phyloP scores from a whole-genome alignment of 1,284 basidiomycete genomes.

The Sphagnurus paluster region DNA sequence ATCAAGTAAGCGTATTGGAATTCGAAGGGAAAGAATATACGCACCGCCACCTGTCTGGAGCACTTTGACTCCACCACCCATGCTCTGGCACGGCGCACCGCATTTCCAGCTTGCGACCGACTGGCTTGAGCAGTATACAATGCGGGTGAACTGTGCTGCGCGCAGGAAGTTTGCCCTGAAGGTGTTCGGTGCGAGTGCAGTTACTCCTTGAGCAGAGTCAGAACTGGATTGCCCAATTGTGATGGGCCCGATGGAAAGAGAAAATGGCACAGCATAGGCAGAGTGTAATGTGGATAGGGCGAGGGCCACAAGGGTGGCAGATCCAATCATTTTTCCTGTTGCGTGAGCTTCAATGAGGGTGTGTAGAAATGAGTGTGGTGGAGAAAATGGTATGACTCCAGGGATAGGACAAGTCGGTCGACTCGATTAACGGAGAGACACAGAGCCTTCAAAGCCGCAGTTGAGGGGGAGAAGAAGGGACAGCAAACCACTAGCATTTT shows the following conservation, averaged over 20 bases:
- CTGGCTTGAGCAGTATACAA: conserved; percentile 39
- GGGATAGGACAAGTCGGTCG: conserved; percentile 1
- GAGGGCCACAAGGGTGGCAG: too few species aligned
- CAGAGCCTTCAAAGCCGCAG: conserved; percentile 1
- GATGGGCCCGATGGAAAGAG: conserved; percentile 6
- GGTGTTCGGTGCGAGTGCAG: conserved; percentile 4
- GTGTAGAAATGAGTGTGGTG: neutral
- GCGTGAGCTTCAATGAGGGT: neutral
- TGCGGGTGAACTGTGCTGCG: conserved; percentile 39
- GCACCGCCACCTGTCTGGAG: conserved; percentile 37
- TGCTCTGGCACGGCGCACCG: conserved; percentile 34
- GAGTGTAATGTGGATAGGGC: too few species aligned
- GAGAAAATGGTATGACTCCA: neutral
- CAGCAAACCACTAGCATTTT: neutral
- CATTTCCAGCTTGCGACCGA: conserved; percentile 36
- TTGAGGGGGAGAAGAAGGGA: neutral
- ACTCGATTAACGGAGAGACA: conserved; percentile 5
- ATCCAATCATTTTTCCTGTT: too few species aligned
- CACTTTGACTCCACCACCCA: conserved; percentile 31
- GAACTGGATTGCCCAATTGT: neutral
- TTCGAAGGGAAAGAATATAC: conserved; percentile 11
- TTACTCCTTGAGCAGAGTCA: neutral
- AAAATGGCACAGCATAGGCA: neutral
- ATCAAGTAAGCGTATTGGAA: neutral
- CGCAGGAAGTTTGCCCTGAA: conserved; percentile 25